These are phyloP conservation scores for Sugiyamaella boreocaroliniensis DNA, from an alignment of 805 yeast genomes.

Conservation along the genomic window DNA sequence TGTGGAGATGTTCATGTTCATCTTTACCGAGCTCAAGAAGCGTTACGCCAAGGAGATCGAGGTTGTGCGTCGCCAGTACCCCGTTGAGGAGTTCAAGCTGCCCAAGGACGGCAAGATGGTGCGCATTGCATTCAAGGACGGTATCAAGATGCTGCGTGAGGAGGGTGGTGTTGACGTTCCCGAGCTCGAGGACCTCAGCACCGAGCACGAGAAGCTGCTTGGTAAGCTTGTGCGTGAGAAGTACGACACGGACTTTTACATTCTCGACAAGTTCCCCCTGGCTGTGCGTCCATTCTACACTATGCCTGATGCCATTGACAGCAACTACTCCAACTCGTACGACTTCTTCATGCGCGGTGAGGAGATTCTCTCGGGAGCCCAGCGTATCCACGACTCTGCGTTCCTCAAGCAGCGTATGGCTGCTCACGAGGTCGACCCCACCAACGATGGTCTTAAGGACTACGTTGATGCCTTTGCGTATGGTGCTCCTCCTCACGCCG, in stretches of 20 bases:
- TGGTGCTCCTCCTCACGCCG: slow-evolving; percentile 99
- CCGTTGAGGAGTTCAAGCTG: slow-evolving; percentile 93
- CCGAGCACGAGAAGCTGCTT: slow-evolving; percentile 90
- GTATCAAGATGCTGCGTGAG: slow-evolving; percentile 75
- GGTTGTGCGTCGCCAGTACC: slow-evolving; percentile 85
- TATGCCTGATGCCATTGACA: slow-evolving; percentile 93
- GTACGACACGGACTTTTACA: slow-evolving; percentile 95
- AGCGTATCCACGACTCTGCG: slow-evolving; percentile 93
- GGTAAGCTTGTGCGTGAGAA: slow-evolving; percentile 89
- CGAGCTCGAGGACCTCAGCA: slow-evolving; percentile 82
- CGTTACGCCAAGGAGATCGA: slow-evolving; percentile 83
- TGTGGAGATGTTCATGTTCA: slow-evolving; percentile 74
- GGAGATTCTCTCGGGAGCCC: slow-evolving; percentile 98
- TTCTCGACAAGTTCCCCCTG: slow-evolving; percentile 96
- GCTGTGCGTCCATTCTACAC: slow-evolving; percentile 98
- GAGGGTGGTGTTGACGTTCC: slow-evolving; percentile 74
- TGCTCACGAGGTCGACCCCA: slow-evolving; percentile 75
- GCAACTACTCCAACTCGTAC: slow-evolving; percentile 92
- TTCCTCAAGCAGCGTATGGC: slow-evolving; percentile 75
- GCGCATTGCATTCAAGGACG: slow-evolving; percentile 82
- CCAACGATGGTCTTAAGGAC: slow-evolving; percentile 76
- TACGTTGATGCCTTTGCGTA: slow-evolving; percentile 87
- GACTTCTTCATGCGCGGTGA: slow-evolving; percentile 99
- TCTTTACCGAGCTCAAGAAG: slow-evolving; percentile 73
- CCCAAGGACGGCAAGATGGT: slow-evolving; percentile 95